Base-by-base conservation (phyloP, 352 stramenopile species). In the Sclerospora graminicola region DNA sequence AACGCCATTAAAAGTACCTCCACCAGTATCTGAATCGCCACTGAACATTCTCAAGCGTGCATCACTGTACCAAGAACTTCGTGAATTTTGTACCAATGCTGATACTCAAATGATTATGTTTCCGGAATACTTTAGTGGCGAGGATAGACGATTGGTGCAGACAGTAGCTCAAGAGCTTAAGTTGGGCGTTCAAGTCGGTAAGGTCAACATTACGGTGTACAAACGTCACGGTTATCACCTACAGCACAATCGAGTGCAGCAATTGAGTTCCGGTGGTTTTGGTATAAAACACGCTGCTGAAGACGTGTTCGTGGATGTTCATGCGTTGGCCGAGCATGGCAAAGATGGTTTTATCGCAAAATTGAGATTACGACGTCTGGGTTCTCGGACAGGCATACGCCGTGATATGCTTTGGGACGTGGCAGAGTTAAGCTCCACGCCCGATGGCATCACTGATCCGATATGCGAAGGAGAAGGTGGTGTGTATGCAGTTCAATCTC, bases 331-430 rank as follows among this genome's bases (percentile, higher is more conserved):
- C n/a, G 62, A 76, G 14, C 70, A 89, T 23, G 70, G 78, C 40
- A 79, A 86, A 31, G 78, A 87, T n/a, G 66, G 70, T 0, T 89
- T 87, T 42, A 75, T 84, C 32, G 65, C 69, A 1, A 55, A 69
- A 5, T 40, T 88, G n/a, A 57, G 70, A 16, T 60, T 84, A 3
- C 66, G 54, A 4, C 75, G 72, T 4, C 30, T 89, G 18, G 77
- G 66, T 28, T 86, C 75, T 1, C 60, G 69, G 11, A 60, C 61
- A 41, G 78, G 78, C 1, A 38, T 84, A 16, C 75, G 75, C 0
- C 70, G 69, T 8, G 77, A 84, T 19, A 85, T 89, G 75, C 62
- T 87, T 7, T 88, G 75, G 78, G 72, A 88, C 33, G 78, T 89
- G 15, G 74, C 74, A 0, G 47, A 83, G 39, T 43, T 82, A 8